A percentile compares a stretch with the other conserved stretches of the same genome.
phyloP scores from a whole-genome alignment of 2,329 filamentous ascomycete genomes.

The Tolypocladium pustulatum region DNA sequence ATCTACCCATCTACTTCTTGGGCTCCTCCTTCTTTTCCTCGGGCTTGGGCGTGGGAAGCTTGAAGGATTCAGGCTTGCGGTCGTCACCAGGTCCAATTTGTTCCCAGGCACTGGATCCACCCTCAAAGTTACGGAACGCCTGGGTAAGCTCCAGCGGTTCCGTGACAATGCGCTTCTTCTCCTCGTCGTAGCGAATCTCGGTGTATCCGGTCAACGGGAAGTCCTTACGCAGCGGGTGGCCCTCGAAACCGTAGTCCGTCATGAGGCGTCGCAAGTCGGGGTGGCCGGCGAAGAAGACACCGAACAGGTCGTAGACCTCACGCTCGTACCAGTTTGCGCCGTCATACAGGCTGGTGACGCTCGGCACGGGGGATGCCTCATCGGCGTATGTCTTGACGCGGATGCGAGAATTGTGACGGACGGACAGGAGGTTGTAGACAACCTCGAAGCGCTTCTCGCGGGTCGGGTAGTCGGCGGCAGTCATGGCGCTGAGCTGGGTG shows the following conservation, averaged over 20 bases:
- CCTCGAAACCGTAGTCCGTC: conserved; percentile 99
- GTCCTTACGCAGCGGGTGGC: conserved; percentile 93
- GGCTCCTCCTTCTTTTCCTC: conserved; percentile 84
- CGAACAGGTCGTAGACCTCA: conserved; percentile 95
- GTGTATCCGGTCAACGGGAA: conserved; percentile 98
- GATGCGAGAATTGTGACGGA: conserved; percentile 93
- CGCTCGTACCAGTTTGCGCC: conserved; percentile 98
- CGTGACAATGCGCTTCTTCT: conserved; percentile 99
- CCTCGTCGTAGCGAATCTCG: conserved; percentile 94
- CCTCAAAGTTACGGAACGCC: conserved; percentile 97
- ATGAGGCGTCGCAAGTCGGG: conserved; percentile 95
- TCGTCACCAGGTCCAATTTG: conserved; percentile 59
- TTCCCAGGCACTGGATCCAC: conserved; percentile 64
- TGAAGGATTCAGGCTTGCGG: conserved; percentile 77
- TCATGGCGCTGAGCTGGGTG: conserved; percentile 87
- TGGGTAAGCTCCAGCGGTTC: conserved; percentile 97
- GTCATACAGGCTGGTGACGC: conserved; percentile 75
- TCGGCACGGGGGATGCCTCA: conserved; percentile 87
- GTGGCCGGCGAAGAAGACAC: conserved; percentile 92
- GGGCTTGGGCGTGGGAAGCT: conserved; percentile 89
- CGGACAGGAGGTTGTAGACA: conserved; percentile 92
- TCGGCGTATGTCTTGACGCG: conserved; percentile 98
- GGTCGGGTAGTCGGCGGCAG: conserved; percentile 90
- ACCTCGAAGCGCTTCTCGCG: conserved; percentile 94
- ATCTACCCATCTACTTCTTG: conserved; percentile 63